Evolutionary conservation across 768 basidiomycete species (phyloP).

Genomic region (Pisolithus albus): DNA sequence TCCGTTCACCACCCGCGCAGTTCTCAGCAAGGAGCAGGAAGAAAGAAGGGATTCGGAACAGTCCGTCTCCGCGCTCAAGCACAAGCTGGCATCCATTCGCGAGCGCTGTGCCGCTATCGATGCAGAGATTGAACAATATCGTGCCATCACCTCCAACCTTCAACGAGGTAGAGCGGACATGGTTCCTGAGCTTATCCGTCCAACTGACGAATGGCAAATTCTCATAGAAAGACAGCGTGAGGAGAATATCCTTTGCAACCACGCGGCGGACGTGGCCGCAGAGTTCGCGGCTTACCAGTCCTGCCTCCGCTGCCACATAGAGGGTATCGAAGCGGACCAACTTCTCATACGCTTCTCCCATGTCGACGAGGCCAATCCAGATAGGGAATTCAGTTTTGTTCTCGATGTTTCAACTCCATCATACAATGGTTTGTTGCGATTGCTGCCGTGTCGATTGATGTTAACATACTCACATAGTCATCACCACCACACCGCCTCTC

Average conservation of each 20-base stretch:
- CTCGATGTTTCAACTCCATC: conserved; percentile 58
- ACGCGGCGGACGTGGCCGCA: conserved; percentile 45
- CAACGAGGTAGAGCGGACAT: conserved; percentile 46
- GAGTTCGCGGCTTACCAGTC: conserved; percentile 55
- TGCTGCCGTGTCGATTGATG: neutral
- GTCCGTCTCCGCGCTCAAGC: conserved; percentile 50
- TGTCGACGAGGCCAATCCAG: conserved; percentile 50
- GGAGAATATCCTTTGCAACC: conserved; percentile 43
- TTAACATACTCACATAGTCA: conserved; percentile 40
- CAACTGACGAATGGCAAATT: neutral
- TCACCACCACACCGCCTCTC: conserved; percentile 71
- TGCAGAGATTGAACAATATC: conserved; percentile 67
- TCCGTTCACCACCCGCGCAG: conserved; percentile 27
- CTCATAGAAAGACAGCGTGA: conserved; percentile 63
- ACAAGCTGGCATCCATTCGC: conserved; percentile 57
- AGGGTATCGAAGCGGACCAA: conserved; percentile 68
- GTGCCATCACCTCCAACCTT: conserved; percentile 53
- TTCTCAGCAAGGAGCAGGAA: conserved; percentile 61
- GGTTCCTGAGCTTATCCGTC: neutral
- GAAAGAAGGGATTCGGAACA: conserved; percentile 67
- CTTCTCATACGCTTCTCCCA: conserved; percentile 68
- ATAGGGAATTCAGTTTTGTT: conserved; percentile 65
- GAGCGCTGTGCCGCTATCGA: conserved; percentile 56
- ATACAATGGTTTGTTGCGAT: conserved; percentile 54
- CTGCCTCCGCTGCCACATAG: conserved; percentile 57